phyloP scores from a whole-genome alignment of 176 grass and related monocot genomes.

The Triticum turgidum region DNA sequence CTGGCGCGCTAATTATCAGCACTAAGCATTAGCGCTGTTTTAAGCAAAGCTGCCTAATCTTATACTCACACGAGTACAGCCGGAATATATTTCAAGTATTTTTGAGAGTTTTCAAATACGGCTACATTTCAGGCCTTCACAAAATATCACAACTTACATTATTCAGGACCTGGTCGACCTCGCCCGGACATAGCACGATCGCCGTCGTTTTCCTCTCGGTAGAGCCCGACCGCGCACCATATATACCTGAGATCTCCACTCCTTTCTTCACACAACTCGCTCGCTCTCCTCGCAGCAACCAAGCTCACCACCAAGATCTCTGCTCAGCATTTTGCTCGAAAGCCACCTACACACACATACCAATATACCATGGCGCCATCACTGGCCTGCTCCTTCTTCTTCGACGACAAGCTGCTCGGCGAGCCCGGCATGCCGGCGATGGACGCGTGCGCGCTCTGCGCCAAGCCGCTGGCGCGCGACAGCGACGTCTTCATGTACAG shows the following conservation, averaged over 20 bases:
- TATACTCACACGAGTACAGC: background rate
- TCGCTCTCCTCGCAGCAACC: background rate
- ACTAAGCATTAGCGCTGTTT: background rate
- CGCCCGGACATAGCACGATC: background rate
- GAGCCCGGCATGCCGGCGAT: conserved; percentile 14
- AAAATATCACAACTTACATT: background rate
- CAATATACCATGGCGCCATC: conserved; percentile 13
- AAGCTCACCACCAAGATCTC: background rate
- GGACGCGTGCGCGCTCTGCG: conserved; percentile 65
- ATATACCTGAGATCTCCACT: background rate
- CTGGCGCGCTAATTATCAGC: no score
- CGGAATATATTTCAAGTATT: background rate
- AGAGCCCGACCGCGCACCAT: background rate
- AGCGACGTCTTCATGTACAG: conserved; percentile 82
- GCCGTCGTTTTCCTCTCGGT: background rate
- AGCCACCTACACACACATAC: background rate
- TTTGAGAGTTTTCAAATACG: no score
- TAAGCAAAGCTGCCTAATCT: background rate
- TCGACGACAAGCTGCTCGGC: conserved; percentile 31
- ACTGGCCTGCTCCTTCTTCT: conserved; percentile 39
- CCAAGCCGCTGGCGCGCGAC: conserved; percentile 43
- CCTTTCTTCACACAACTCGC: background rate
- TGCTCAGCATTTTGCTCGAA: background rate
- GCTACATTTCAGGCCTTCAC: background rate
- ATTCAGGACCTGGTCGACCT: background rate